Evolutionary conservation across 2,329 filamentous ascomycete species (phyloP), one percentile per base, ranked within the genome.

Genomic region (Zymoseptoria ardabiliae): DNA sequence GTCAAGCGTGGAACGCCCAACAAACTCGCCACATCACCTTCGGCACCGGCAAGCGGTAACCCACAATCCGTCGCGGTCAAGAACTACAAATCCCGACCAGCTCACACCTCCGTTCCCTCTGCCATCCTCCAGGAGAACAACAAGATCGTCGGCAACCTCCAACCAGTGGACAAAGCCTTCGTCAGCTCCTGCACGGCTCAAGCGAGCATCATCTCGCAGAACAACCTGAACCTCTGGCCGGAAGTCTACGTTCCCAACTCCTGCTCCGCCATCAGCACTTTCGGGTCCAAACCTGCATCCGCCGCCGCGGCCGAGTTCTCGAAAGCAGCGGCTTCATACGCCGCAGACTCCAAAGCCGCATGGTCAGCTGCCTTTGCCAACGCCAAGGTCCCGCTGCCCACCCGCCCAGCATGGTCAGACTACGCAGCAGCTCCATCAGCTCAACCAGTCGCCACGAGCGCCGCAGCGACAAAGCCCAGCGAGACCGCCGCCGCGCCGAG

Each of bases 31-130:
- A n/a, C 53, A 9, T 30, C 58, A 28, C 58, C 61, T 4, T 21
- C n/a, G 2, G 56, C 54, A 11, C 49, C 50, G 10, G 35, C 54
- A 28, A 55, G 58, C 10, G 59, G 49, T 62, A 76, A 79, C 60
- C 74, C 74, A 10, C 74, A 75, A 65, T 67, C 71, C 17, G 65
- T 64, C 7, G 77, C 78, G 17, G 74, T 77, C 13, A 56, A 63
- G 7, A 69, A 72, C 68, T 80, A 71, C 62, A 68, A 71, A 11
- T 71, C 70, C 3, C 74, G 77, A 54, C 76, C 72, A 6, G 77
- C 77, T 7, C 57, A 72, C 55, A 72, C 70, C 35, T 69, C 72
- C 2, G 61, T 62, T 1, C 69, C 71, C 3, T 55, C 63, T 2
- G 53, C 67, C 58, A 63, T 68, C 50, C 58, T 65, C 20, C 56